A percentile compares a stretch with the other conserved stretches of the same genome.
These are phyloP conservation scores for Penstemon davidsonii DNA, from an alignment of 257 asterid genomes.

Conservation along the genomic window DNA sequence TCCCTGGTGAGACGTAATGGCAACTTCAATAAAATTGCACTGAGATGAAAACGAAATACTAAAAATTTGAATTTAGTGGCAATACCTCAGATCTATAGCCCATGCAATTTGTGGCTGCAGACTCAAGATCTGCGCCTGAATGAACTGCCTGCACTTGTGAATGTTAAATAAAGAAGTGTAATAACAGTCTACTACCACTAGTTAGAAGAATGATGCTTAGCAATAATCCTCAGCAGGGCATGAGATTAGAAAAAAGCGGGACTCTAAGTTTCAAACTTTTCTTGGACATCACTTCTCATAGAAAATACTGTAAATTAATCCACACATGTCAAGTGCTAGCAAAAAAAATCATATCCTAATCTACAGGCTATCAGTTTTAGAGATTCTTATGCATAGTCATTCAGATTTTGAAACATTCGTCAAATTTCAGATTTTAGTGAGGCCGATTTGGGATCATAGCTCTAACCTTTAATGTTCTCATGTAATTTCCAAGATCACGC, in stretches of 20 bases:
- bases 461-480: conserved; percentile 90
- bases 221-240: conserved; percentile 7
- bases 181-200: neutral
- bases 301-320: neutral
- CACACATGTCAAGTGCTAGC: conserved; percentile 1
- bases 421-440: conserved; percentile 15
- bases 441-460: conserved; percentile 9
- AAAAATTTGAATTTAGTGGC: conserved; percentile 16
- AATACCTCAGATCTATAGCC: conserved; percentile 88
- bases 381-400: conserved; percentile 11
- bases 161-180: conserved; percentile 1
- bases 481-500: conserved; percentile 89
- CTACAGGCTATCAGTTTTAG: conserved; percentile 8
- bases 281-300: neutral
- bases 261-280: neutral
- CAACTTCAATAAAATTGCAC: conserved; percentile 24
- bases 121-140: conserved; percentile 99
- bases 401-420: conserved; percentile 18
- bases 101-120: conserved; percentile 91
- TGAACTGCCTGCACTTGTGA: conserved; percentile 86
- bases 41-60: conserved; percentile 12
- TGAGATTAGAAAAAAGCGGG: conserved; percentile 3
- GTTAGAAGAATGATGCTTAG: conserved; percentile 17
- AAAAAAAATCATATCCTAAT: neutral
- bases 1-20: conserved; percentile 51